Conservation (phyloP, 306 rosid genomes). For the Glycine tomentella region DNA sequence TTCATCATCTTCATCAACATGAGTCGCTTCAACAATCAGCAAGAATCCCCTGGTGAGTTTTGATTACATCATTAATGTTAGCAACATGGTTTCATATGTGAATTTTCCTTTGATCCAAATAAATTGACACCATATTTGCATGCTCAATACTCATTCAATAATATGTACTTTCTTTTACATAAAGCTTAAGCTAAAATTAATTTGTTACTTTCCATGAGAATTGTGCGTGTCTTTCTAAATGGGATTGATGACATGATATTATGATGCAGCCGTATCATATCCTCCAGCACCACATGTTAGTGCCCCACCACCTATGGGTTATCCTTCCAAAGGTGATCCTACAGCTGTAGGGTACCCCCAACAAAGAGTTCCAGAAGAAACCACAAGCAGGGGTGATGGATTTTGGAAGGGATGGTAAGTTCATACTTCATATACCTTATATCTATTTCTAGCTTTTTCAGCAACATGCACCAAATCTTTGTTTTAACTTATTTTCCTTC, state of each 20-base stretch:
- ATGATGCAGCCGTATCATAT: conserved; percentile 42
- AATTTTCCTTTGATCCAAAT: neutral
- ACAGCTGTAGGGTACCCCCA: conserved; percentile 43
- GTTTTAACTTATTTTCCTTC: neutral
- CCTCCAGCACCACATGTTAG: conserved; percentile 36
- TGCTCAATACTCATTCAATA: neutral
- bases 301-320: conserved; percentile 55
- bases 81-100: neutral
- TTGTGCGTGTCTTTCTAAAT: neutral
- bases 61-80: neutral
- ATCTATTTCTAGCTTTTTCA: neutral
- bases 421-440: neutral
- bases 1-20: conserved; percentile 24
- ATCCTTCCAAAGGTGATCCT: conserved; percentile 46
- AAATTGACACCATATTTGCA: neutral
- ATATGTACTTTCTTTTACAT: neutral
- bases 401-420: conserved; percentile 64
- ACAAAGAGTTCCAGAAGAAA: conserved; percentile 41
- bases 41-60: conserved; percentile 48
- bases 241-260: neutral
- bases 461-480: neutral
- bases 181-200: neutral
- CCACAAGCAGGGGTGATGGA: conserved; percentile 55
- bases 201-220: neutral
- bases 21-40: conserved; percentile 47